Evolutionary conservation across 2,329 filamentous ascomycete genomes (phyloP), one percentile per base, ranked within the genome.

Genomic region (Scytalidium sp.): DNA sequence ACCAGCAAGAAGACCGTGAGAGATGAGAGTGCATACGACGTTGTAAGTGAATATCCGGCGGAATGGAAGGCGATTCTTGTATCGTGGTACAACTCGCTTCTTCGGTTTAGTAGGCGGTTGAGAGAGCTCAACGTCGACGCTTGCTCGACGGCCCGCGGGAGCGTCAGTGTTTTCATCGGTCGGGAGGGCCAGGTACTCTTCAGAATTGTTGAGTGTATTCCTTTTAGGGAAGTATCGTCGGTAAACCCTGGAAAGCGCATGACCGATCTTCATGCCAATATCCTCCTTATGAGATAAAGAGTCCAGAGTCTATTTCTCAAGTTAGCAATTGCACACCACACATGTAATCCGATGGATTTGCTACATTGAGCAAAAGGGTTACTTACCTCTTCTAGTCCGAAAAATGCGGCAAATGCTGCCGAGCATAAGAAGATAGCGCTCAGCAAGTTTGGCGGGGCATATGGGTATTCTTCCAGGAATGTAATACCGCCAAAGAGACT

Each of bases 1-100:
- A 60, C 88, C 83, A 53, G 87, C 84, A 59, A 88, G 81, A 44
- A 90, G 78, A 27, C 83, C 83, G 54, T 85, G 83, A 19, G 77
- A 78, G 43, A 87, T 63, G 3, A 90, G 68, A 0, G 75, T 79
- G 52, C 76, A 73, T 50, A 76, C 58, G 50, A 52, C 64, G 45
- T 56, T 63, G 50, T 59, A 57, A 3, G 56, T 62, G 50, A 59
- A 61, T 3, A 70, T 67, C 25, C 59, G 55, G 15, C 58, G 57
- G 15, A 70, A 68, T 46, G 64, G 58, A 2, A 61, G 46, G 23
- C 54, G 59, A 49, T 56, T 60, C 8, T 50, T 57, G 45, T 65
- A 66, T 2, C 60, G 54, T 8, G 62, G 57, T 41, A 56, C 54
- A 6, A 60, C 50, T 15, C 53, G 50, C 45, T 63, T 64, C 9